Evolutionary conservation across 2,329 filamentous ascomycete genomes (phyloP).

Genomic region (Phoma sp.): DNA sequence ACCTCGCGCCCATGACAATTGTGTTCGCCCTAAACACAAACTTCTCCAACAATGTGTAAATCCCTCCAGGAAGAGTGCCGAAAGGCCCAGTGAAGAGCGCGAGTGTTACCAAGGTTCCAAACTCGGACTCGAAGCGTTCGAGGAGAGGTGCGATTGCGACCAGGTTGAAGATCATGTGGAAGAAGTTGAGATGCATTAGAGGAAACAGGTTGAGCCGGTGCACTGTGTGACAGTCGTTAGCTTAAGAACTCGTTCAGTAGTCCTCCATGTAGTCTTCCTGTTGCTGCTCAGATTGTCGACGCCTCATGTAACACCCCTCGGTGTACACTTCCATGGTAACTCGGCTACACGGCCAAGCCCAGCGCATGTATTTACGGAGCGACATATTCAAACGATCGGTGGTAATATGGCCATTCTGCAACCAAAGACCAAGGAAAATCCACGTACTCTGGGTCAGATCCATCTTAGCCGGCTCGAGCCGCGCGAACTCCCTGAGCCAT

Average conservation of each 20-base stretch:
- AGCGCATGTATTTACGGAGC: not conserved
- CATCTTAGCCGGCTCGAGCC: conserved; percentile 79
- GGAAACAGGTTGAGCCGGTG: conserved; percentile 94
- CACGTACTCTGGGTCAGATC: conserved; percentile 73
- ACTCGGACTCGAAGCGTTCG: conserved; percentile 91
- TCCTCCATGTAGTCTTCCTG: no score
- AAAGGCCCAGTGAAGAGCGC: conserved; percentile 82
- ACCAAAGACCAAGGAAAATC: not conserved
- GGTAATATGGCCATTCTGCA: not conserved
- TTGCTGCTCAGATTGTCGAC: no score
- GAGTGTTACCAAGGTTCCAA: conserved; percentile 88
- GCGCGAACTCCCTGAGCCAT: conserved; percentile 80
- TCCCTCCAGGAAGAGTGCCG: conserved; percentile 72
- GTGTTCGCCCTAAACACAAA: conserved; percentile 75
- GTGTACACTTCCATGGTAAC: not conserved
- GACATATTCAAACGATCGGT: not conserved
- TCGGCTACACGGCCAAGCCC: not conserved
- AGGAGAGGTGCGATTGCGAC: conserved; percentile 84
- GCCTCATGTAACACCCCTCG: not conserved
- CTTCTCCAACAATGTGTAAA: conserved; percentile 83
- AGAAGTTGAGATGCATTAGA: conserved; percentile 79
- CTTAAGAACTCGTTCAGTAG: not conserved
- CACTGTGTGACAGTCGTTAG: conserved; percentile 62
- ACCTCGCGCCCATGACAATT: conserved; percentile 83
- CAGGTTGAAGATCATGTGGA: conserved; percentile 82